A percentile compares a stretch with the other conserved stretches of the same genome.
These are phyloP conservation scores for Tausonia pullulans DNA, from an alignment of 1,284 basidiomycete genomes.

Conservation along the genomic window DNA sequence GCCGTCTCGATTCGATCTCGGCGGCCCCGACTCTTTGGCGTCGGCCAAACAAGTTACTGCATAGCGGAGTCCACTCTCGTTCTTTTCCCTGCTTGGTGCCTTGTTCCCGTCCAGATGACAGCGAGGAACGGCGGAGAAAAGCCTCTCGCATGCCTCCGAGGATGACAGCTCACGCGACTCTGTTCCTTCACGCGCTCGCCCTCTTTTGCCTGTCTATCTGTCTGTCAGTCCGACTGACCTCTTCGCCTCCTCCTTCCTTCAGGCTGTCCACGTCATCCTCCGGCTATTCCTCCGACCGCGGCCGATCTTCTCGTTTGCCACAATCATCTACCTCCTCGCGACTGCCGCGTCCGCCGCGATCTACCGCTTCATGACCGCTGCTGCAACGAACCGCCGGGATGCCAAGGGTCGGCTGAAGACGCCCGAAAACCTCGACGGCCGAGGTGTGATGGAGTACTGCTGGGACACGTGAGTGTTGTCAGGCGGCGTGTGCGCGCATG, in stretches of 20 bases:
- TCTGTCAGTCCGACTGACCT: neutral
- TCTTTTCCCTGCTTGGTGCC: too few relatives aligned
- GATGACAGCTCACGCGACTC: too few relatives aligned
- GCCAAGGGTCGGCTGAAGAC: neutral
- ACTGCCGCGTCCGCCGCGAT: neutral
- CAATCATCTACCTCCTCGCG: neutral
- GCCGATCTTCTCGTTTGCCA: constrained; percentile 9
- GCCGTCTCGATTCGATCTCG: too few relatives aligned
- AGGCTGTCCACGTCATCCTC: constrained; percentile 1
- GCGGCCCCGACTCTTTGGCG: too few relatives aligned
- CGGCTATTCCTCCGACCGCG: constrained; percentile 6
- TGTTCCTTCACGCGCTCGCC: neutral
- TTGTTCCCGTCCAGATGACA: too few relatives aligned
- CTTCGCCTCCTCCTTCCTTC: neutral
- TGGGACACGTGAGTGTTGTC: neutral
- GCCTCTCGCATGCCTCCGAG: too few relatives aligned
- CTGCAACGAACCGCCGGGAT: neutral
- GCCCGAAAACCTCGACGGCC: neutral
- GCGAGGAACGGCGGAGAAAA: too few relatives aligned
- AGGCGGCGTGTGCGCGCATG: neutral
- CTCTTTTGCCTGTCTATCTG: neutral
- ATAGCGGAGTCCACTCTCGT: too few relatives aligned
- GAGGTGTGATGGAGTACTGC: constrained; percentile 2
- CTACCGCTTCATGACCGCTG: neutral
- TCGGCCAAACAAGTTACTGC: too few relatives aligned